These are phyloP conservation scores for Lactarius psammicola DNA, from an alignment of 768 basidiomycete species.

Conservation along the genomic window DNA sequence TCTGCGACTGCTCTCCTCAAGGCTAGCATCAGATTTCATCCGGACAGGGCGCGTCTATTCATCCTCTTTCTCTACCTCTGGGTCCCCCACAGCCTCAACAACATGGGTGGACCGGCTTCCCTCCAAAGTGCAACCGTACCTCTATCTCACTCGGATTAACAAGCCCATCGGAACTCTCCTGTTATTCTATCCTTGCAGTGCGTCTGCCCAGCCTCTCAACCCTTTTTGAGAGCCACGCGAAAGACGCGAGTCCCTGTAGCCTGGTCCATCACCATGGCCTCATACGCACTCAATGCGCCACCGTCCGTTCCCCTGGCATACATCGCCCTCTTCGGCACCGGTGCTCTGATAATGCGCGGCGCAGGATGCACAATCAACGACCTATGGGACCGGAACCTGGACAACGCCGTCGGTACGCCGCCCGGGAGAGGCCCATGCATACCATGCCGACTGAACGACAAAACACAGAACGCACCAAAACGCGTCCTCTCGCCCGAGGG, in stretches of 20 bases:
- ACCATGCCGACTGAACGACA: neutral
- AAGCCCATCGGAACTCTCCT: conserved; percentile 94
- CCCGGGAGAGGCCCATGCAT: neutral
- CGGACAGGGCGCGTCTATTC: neutral
- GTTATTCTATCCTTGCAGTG: conserved; percentile 93
- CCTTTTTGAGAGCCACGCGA: neutral
- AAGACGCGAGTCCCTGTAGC: conserved; percentile 48
- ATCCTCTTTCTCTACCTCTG: neutral
- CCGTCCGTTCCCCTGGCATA: conserved; percentile 70
- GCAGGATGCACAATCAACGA: conserved; percentile 99
- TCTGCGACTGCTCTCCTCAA: neutral
- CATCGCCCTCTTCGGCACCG: conserved; percentile 79
- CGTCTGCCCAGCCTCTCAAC: conserved; percentile 35
- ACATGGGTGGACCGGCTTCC: conserved; percentile 74
- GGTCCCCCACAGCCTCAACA: conserved; percentile 29
- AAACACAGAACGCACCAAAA: conserved; percentile 71
- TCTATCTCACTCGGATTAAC: conserved; percentile 85
- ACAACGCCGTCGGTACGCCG: conserved; percentile 81
- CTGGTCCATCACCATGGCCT: conserved; percentile 98
- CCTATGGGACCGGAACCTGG: conserved; percentile 94
- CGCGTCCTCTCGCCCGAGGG: conserved; percentile 83
- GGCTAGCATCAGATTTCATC: neutral
- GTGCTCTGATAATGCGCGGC: conserved; percentile 93
- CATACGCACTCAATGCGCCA: conserved; percentile 72
- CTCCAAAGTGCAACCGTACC: conserved; percentile 63